Evolutionary conservation across 2,329 filamentous ascomycete species (phyloP), one percentile per base, ranked within the genome.

Genomic region (Penicillium glabrum): DNA sequence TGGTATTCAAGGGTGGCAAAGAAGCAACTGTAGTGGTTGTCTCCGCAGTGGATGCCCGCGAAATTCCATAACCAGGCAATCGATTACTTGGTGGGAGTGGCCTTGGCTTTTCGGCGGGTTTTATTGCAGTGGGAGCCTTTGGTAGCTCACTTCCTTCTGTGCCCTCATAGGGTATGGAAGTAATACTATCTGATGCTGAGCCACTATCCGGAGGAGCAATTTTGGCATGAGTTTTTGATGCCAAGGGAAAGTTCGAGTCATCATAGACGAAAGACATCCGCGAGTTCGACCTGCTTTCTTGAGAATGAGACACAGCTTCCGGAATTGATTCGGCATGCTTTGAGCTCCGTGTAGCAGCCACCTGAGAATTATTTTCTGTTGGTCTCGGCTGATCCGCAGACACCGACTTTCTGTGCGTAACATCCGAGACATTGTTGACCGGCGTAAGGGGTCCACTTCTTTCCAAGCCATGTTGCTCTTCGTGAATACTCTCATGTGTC

Each of bases 21-120:
- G 69, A 63, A 51, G 72, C 85, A 76, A 58, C 78, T 72, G 69
- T 80, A 71, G 60, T 72, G 35, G 69, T 72, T 55, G 73, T 79
- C 65, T 72, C 78, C 52, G 67, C 73, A 16, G 77, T 77, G 13
- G 77, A 71, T 29, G 71, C 69, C 49, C 75, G 73, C 13, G 78
- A 75, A 31, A 72, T 64, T n/a, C 67, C 68, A 62, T 76, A 77
- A 14, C 75, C 76, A 8, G 79, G 78, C 26, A 82, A 65, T 63
- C 79, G 76, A 51, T 76, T 77, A 56, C 79, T 74, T 45, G 72
- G 76, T 33, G 79, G 69, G n/a, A 75, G 71, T 13, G 72, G 64
- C 5, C 69, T 67, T 16, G 72, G 60, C 61, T 73, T 78, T 33
- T 74, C 68, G 41, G 58, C 68, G 23, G 69, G 54, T 39, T 67